Percentiles rank a stretch among this genome's conserved stretches.
phyloP scores from a whole-genome alignment of 2,329 filamentous ascomycete species.

The Rhynchosporium secalis region DNA sequence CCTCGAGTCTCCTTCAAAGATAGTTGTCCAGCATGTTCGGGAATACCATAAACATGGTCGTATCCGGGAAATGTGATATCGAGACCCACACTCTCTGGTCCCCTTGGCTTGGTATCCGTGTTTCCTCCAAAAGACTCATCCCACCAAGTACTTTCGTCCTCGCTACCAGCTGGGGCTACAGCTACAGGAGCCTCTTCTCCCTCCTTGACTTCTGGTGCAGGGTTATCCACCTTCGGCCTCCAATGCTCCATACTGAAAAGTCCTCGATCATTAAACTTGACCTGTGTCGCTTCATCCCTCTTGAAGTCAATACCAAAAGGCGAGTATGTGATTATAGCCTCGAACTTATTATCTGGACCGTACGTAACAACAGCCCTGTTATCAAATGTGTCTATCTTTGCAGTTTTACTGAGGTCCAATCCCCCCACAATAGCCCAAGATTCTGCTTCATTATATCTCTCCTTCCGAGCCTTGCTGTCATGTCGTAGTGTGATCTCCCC shows the following conservation, averaged over 20 bases:
- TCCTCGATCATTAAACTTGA: slow-evolving; percentile 88
- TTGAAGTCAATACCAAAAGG: slow-evolving; percentile 88
- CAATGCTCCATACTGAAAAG: slow-evolving; percentile 94
- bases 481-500: slow-evolving; percentile 87
- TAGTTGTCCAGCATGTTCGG: slow-evolving; percentile 85
- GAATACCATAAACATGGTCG: slow-evolving; percentile 89
- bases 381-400: slow-evolving; percentile 62
- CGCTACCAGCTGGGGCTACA: slow-evolving; percentile 42
- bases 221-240: slow-evolving; percentile 76
- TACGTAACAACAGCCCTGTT: slow-evolving; percentile 75
- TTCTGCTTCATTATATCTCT: slow-evolving; percentile 90
- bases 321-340: slow-evolving; percentile 78
- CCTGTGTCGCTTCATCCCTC: slow-evolving; percentile 75
- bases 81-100: slow-evolving; percentile 86
- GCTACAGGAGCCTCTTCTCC: slow-evolving; percentile 43
- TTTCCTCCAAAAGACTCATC: slow-evolving; percentile 95
- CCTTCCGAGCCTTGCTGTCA: slow-evolving; percentile 80
- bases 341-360: slow-evolving; percentile 72
- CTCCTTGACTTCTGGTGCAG: slow-evolving; percentile 40
- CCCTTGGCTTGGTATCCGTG: slow-evolving; percentile 91
- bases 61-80: slow-evolving; percentile 94
- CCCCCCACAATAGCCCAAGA: slow-evolving; percentile 86
- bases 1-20: slow-evolving; percentile 90
- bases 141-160: slow-evolving; percentile 94
- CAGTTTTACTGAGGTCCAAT: slow-evolving; percentile 68